These are phyloP conservation scores for Colletotrichum sublineola DNA, from an alignment of 2,329 filamentous ascomycete genomes.

Conservation along the genomic window DNA sequence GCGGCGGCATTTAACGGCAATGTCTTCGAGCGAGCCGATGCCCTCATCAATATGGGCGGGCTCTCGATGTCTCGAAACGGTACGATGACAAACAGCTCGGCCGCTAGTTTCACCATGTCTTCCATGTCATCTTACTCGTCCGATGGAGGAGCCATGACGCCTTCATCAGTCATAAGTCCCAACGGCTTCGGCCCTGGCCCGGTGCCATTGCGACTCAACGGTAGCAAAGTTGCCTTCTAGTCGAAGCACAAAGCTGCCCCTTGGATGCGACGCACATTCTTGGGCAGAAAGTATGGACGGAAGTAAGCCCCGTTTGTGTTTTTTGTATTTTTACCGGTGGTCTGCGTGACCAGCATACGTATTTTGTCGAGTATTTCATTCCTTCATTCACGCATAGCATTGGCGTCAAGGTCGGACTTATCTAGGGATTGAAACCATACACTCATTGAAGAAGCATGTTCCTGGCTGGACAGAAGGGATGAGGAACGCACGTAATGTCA, in stretches of 20 bases:
- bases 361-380: slow-evolving; percentile 31
- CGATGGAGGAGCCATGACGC: slow-evolving; percentile 52
- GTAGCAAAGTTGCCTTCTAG: slow-evolving; percentile 55
- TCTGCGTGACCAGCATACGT: slow-evolving; percentile 24
- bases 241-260: slow-evolving; percentile 41
- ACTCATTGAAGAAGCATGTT: slow-evolving; percentile 33
- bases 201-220: slow-evolving; percentile 53
- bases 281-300: slow-evolving; percentile 21
- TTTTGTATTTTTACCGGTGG: slow-evolving; percentile 14
- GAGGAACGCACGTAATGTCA: slow-evolving; percentile 36
- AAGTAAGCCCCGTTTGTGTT: slow-evolving; percentile 5
- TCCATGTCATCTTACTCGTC: slow-evolving; percentile 59
- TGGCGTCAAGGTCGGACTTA: slow-evolving; percentile 38
- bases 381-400: slow-evolving; percentile 39
- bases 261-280: slow-evolving; percentile 40
- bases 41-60: slow-evolving; percentile 69
- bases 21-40: slow-evolving; percentile 72
- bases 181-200: slow-evolving; percentile 46
- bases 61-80: slow-evolving; percentile 69
- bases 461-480: slow-evolving; percentile 20
- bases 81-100: slow-evolving; percentile 56
- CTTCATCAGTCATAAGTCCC: slow-evolving; percentile 50
- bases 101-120: slow-evolving; percentile 42
- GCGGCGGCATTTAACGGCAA: slow-evolving; percentile 67
- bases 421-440: slow-evolving; percentile 35